phyloP scores from a whole-genome alignment of 2,329 filamentous ascomycete genomes.

The Ceratocystis huliohia region DNA sequence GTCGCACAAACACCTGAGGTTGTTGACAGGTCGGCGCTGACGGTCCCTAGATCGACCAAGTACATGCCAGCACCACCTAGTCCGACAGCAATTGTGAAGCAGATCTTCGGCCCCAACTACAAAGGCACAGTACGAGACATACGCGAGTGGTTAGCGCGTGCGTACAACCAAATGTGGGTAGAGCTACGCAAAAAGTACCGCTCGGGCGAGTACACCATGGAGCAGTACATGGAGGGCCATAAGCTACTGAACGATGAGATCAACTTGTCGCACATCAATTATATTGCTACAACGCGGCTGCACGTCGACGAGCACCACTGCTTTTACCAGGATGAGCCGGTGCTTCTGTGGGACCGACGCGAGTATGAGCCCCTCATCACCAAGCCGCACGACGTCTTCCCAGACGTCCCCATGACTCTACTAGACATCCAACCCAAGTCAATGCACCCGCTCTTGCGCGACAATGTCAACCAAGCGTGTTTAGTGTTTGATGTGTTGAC shows the following conservation, averaged over 20 bases:
- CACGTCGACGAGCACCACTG: conserved; percentile 43
- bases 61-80: conserved; percentile 1
- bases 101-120: neutral
- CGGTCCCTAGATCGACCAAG: neutral
- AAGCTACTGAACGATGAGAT: conserved; percentile 28
- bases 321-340: conserved; percentile 37
- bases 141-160: conserved; percentile 13
- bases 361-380: conserved; percentile 55
- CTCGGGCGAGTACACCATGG: conserved; percentile 21
- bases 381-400: conserved; percentile 51
- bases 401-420: conserved; percentile 43
- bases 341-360: conserved; percentile 57
- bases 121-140: conserved; percentile 4
- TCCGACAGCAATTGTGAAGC: conserved; percentile 6
- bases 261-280: conserved; percentile 27
- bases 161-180: conserved; percentile 8
- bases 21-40: neutral
- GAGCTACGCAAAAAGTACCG: conserved; percentile 10
- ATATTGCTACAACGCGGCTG: conserved; percentile 29
- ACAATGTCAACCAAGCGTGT: conserved; percentile 36
- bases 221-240: conserved; percentile 26
- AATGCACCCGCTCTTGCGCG: conserved; percentile 36
- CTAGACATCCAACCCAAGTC: conserved; percentile 54
- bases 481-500: conserved; percentile 32
- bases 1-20: neutral